Conservation (phyloP, 306 rosid genomes). For the Vigna radiata region DNA sequence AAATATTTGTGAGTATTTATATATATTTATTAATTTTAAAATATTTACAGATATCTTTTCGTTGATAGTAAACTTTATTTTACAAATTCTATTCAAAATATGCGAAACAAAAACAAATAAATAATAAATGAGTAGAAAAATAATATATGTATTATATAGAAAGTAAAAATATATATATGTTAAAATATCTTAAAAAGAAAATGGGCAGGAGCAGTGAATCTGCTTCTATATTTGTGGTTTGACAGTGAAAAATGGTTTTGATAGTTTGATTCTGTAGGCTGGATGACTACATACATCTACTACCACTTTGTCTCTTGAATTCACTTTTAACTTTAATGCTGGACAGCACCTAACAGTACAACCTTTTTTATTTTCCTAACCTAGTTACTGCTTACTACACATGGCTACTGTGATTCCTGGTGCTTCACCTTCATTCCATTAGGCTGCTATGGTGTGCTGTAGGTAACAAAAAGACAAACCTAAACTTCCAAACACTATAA, state of each 20-base stretch:
- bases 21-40: no score
- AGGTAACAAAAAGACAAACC: slow-evolving; percentile 46
- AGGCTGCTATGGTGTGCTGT: not conserved
- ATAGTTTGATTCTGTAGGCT: slow-evolving; percentile 1
- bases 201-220: not conserved
- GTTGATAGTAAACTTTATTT: no score
- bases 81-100: no score
- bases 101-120: no score
- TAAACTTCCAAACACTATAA: slow-evolving; percentile 19
- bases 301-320: not conserved
- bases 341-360: slow-evolving; percentile 34
- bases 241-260: not conserved
- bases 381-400: slow-evolving; percentile 40
- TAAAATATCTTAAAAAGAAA: no score
- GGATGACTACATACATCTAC: not conserved
- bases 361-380: slow-evolving; percentile 30
- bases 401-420: slow-evolving; percentile 33
- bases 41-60: no score
- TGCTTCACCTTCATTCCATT: slow-evolving; percentile 22
- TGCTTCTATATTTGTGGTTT: not conserved
- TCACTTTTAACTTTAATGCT: slow-evolving; percentile 42
- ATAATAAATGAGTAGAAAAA: no score
- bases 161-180: no score
- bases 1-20: no score
- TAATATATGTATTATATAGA: no score